Percentiles rank a stretch among this genome's conserved stretches.
Evolutionary conservation across 139 green algal species (phyloP).

Genomic region (Trebouxia sp.): DNA sequence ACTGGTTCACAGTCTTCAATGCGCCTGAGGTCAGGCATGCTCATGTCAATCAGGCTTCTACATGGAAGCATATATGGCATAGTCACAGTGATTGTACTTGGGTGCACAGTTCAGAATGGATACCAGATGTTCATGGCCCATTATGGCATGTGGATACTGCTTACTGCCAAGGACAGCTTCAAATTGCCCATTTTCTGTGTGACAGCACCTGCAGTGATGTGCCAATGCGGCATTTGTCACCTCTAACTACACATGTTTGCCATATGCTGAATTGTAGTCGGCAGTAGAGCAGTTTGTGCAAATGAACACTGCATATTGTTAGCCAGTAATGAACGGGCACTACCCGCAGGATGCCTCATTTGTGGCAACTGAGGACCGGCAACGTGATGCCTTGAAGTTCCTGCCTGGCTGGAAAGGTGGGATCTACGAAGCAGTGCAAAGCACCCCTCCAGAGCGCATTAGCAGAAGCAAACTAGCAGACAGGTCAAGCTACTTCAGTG

Average conservation of each 20-base stretch:
- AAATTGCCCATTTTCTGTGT: too few species aligned
- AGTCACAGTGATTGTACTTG: background rate
- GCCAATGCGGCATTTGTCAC: background rate
- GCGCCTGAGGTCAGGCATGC: constrained; percentile 5
- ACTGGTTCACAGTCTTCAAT: constrained; percentile 66
- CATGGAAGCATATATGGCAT: background rate
- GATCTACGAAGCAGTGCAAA: constrained; percentile 43
- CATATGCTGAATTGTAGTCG: background rate
- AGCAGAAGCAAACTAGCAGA: constrained; percentile 54
- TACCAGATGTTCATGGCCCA: too few species aligned
- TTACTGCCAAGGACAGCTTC: too few species aligned
- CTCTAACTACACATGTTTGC: background rate
- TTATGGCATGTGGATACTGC: too few species aligned
- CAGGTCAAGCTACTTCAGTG: constrained; percentile 39
- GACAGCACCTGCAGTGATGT: background rate
- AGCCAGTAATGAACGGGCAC: background rate
- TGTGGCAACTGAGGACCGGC: constrained; percentile 29
- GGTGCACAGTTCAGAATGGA: background rate
- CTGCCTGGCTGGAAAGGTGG: constrained; percentile 59
- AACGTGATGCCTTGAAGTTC: constrained; percentile 42
- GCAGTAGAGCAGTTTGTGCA: background rate
- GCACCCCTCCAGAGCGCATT: constrained; percentile 48
- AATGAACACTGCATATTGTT: background rate
- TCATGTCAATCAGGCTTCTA: background rate
- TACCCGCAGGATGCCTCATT: constrained; percentile 11